Base-by-base conservation (phyloP, 768 basidiomycete genomes). In the Infundibulicybe gibba region DNA sequence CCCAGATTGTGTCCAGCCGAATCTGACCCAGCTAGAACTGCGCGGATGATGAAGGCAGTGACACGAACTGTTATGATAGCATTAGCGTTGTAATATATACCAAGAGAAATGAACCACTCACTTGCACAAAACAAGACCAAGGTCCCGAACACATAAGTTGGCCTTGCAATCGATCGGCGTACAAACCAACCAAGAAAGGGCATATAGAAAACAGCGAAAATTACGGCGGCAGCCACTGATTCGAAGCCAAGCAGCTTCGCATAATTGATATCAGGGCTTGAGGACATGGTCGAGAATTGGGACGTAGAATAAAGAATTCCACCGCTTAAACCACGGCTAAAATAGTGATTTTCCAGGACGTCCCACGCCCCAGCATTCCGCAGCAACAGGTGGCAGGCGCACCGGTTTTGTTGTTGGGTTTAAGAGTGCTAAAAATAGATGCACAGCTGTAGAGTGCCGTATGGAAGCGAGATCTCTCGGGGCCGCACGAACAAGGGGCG, bases 11-110 rank as follows among this genome's bases (percentile, higher is more conserved):
- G 53, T 32, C 65, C 70, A 8, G 59, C 65, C 5, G 61, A 54
- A 0, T 55, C 57, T 1, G 60, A 58, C 3, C 58, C 63, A 13
- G 66, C 63, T 15, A 75, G 47, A 6, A 68, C 45, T 1, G 70
- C 69, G 1, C 74, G 69, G 3, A 75, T 61, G 3, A 61, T 48
- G 43, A 74, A 77, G 0, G 71, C 72, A 3, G 59, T 52, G 6
- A 70, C 44, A 16, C 74, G 70, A 40, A 75, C 74, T 77, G 34
- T 4, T 10, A 17, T 48, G 33, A n/a, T n/a, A n/a, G n/a, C n/a
- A 30, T 30, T 32, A 32, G 21, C 13, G 2, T 44, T n/a, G 15
- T 9, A 5, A 49, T 49, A 15, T 30, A 33, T 15, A n/a, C n/a
- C n/a, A 32, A 15, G 8, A 30, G 19, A 41, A 16, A 32, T 8